These are phyloP conservation scores for Paramecium biaurelia DNA, from an alignment of 73 alveolate genomes.

Conservation along the genomic window DNA sequence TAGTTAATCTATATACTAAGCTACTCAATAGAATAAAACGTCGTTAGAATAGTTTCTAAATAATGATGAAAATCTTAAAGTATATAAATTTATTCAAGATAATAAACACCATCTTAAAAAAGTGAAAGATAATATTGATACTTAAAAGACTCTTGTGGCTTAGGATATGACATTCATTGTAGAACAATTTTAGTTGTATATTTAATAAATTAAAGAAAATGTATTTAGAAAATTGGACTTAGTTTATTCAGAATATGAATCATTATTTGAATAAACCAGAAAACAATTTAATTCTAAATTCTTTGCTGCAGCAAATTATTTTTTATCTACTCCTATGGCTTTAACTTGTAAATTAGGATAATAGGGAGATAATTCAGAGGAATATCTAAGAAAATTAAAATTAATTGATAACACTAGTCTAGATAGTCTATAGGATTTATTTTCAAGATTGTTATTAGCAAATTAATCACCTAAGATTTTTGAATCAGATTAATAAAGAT, in stretches of 20 bases:
- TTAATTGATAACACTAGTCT: neutral
- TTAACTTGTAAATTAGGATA: neutral
- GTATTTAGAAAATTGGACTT: neutral
- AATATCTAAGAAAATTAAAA: neutral
- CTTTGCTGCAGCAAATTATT: constrained; percentile 32
- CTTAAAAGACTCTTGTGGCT: neutral
- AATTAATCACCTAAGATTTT: neutral
- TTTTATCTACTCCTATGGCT: constrained; percentile 13
- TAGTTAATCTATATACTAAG: neutral
- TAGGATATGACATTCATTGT: neutral
- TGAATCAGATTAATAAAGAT: neutral
- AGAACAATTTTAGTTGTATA: neutral
- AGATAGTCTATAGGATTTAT: neutral
- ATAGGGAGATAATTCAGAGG: constrained; percentile 1
- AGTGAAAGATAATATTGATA: constrained; percentile 18
- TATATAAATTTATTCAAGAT: constrained; percentile 8
- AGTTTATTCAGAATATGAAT: neutral
- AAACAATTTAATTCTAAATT: neutral
- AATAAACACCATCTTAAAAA: constrained; percentile 28
- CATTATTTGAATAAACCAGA: neutral
- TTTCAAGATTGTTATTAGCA: neutral
- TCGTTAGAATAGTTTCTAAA: neutral
- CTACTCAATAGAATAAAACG: neutral
- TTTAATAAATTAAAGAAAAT: neutral
- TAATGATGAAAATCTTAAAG: constrained; percentile 23